Evolutionary conservation across 2,329 filamentous ascomycete species (phyloP).

Genomic region (Akanthomyces muscarius): DNA sequence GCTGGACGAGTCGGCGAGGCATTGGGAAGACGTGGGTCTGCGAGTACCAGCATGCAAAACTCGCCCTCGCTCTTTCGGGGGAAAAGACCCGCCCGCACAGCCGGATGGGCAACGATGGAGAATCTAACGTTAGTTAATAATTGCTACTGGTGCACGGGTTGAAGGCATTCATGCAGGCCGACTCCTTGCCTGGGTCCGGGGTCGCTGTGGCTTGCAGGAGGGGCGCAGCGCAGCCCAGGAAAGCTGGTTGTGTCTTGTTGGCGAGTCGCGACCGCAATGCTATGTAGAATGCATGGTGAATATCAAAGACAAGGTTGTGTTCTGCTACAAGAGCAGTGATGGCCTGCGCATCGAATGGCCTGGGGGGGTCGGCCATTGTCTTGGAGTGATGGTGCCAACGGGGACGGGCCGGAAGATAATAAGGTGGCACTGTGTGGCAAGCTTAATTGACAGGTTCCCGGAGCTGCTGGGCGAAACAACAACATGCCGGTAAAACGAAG

Average conservation of each 20-base stretch:
- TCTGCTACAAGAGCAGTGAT: background rate
- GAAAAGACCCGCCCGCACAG: background rate
- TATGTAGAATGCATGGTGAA: too few relatives aligned
- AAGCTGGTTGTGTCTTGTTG: background rate
- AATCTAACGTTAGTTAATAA: background rate
- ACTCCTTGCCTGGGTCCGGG: background rate
- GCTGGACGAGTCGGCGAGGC: background rate
- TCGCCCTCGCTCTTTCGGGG: too few relatives aligned
- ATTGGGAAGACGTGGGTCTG: background rate
- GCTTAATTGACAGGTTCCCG: too few relatives aligned
- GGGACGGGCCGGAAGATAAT: background rate
- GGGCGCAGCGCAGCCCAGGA: background rate
- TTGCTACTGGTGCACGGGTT: background rate
- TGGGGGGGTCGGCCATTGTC: background rate
- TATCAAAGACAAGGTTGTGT: background rate
- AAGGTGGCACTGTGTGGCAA: background rate
- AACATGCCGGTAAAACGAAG: background rate
- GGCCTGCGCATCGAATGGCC: background rate
- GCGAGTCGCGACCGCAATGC: background rate
- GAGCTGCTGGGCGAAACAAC: too few relatives aligned
- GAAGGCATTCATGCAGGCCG: background rate
- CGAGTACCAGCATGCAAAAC: too few relatives aligned
- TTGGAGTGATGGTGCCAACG: background rate
- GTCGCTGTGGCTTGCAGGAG: background rate
- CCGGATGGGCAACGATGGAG: background rate